Evolutionary conservation across 2,329 filamentous ascomycete species (phyloP), one percentile per base, ranked within the genome.

Genomic region (Arachnopeziza araneosa): DNA sequence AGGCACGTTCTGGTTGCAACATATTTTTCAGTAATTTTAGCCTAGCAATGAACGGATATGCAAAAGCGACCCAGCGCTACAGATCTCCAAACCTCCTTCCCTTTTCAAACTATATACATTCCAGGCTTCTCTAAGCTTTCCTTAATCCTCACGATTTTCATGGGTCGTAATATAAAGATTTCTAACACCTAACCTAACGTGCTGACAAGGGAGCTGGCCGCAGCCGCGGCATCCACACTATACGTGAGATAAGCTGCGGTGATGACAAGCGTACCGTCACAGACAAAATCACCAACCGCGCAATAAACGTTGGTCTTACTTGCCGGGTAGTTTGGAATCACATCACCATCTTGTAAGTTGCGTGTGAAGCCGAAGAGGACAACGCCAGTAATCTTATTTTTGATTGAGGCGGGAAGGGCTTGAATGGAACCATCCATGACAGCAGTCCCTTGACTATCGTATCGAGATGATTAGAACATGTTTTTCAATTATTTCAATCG

Each of bases 221-320:
- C 74, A 30, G 69, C 67, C n/a, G 67, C 59, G 0, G 72, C 74
- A 65, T 72, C 54, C 1, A 24, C 21, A 1, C 67, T 71, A 59
- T 78, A 78, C 5, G 66, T 66, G 30, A 72, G 54, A 64, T 78
- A 76, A 8, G 75, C 66, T 5, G 70, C 72, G 24, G 73, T 70
- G 10, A 75, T 66, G 52, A 75, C 73, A 9, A 76, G 63, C 1
- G 75, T 76, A 19, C 79, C 79, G 7, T 68, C 55, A 57, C 80
- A 83, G 1, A 83, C 79, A 1, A 75, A 69, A 62, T 83, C 80
- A 0, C 79, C 79, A 6, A 64, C 52, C 9, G 78, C 75, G 63
- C 80, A 83, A 52, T 78, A 76, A 50, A 80, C 77, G 67, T 78
- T 62, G 8, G 66, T 66, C 60, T 70, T 64, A 32, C 63, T 61